Percentiles rank a stretch among this genome's conserved stretches.
phyloP scores from a whole-genome alignment of 805 yeast genomes.

The Lachancea quebecensis region DNA sequence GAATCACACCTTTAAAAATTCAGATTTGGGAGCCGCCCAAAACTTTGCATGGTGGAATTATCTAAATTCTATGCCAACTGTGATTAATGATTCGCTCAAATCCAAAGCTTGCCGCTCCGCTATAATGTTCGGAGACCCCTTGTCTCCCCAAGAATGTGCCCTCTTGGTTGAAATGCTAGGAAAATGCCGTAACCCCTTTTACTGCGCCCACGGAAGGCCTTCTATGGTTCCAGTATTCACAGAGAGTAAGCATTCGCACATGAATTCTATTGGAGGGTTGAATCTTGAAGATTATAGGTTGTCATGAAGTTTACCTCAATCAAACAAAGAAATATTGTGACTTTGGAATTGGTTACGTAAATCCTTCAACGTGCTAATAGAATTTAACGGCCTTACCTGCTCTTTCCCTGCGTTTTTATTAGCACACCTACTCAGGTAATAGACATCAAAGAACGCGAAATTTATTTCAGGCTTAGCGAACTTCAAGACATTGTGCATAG shows the following conservation, averaged over 20 bases:
- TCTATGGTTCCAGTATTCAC: conserved; percentile 45
- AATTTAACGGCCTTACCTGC: no score
- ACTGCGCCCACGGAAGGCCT: conserved; percentile 86
- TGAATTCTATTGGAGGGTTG: neutral
- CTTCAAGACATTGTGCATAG: conserved; percentile 2
- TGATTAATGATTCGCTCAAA: conserved; percentile 44
- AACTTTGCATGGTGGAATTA: conserved; percentile 35
- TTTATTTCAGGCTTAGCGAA: neutral
- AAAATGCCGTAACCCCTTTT: conserved; percentile 55
- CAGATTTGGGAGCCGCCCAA: neutral
- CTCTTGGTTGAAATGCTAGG: conserved; percentile 38
- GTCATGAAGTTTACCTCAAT: neutral
- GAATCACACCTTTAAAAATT: neutral
- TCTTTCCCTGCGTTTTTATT: neutral
- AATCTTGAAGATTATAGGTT: neutral
- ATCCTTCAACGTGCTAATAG: no score
- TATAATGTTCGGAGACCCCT: conserved; percentile 59
- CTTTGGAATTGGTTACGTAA: no score
- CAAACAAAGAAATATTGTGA: neutral
- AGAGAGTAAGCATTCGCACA: neutral
- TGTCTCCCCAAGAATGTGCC: conserved; percentile 40
- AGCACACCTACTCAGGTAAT: neutral
- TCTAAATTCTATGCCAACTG: conserved; percentile 41
- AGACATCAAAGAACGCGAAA: neutral
- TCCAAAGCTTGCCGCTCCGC: conserved; percentile 64